Conservation (phyloP, 2,329 filamentous ascomycete genomes). For the Cladosporium sp. region DNA sequence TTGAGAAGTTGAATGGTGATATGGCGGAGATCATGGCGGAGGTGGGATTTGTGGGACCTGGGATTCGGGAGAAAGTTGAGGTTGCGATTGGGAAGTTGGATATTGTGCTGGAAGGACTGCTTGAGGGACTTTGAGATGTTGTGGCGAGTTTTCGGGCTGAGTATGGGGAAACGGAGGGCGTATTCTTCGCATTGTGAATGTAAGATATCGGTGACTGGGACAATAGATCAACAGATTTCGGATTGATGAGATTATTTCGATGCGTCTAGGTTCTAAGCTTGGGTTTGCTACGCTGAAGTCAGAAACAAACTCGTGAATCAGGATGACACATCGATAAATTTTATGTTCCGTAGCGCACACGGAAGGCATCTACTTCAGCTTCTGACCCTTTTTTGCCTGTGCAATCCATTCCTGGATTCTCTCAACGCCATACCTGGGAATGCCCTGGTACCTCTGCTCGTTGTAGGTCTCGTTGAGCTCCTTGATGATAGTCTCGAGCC, state of each 20-base stretch:
- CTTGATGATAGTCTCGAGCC: constrained; percentile 20
- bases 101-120: not conserved
- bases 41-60: not conserved
- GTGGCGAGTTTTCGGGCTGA: not conserved
- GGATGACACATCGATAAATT: not conserved
- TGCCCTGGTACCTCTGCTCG: constrained; percentile 21
- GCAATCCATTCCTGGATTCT: constrained; percentile 21
- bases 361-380: not conserved
- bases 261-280: not conserved
- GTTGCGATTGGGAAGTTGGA: not conserved
- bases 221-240: not conserved
- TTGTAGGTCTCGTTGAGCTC: constrained; percentile 24
- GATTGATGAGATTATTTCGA: not conserved
- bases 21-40: not conserved
- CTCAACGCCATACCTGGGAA: constrained; percentile 21
- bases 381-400: constrained; percentile 18
- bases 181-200: not conserved
- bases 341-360: not conserved
- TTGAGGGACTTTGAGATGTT: not conserved
- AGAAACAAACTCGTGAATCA: not conserved
- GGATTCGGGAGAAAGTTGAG: not conserved
- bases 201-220: not conserved
- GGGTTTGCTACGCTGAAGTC: not conserved
- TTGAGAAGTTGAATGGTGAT: not conserved
- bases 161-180: not conserved